Percentiles rank a stretch among this genome's conserved stretches.
These are phyloP conservation scores for Boletellus emodensis DNA, from an alignment of 768 basidiomycete species.

Conservation along the genomic window DNA sequence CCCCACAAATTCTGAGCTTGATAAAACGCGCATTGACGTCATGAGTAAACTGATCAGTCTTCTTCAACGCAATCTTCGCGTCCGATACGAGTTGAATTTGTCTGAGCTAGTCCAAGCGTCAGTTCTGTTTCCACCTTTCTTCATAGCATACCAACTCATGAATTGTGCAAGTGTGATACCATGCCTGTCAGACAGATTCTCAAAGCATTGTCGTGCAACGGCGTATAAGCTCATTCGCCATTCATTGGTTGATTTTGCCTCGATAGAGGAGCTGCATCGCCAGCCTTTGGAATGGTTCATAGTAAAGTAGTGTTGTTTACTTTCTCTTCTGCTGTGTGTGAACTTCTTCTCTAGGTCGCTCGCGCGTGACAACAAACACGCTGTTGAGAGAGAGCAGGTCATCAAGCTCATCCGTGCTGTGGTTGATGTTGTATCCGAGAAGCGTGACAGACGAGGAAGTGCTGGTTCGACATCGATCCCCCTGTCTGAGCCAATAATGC, in stretches of 20 bases:
- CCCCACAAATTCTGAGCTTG: slow-evolving; percentile 39
- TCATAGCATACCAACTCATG: slow-evolving; percentile 9
- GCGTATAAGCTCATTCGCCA: slow-evolving; percentile 85
- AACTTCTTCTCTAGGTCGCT: slow-evolving; percentile 54
- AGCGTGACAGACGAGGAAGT: slow-evolving; percentile 39
- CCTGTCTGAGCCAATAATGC: slow-evolving; percentile 72
- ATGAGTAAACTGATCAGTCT: slow-evolving; percentile 64
- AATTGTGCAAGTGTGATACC: slow-evolving; percentile 62
- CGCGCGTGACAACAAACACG: slow-evolving; percentile 77
- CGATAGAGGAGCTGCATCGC: slow-evolving; percentile 58
- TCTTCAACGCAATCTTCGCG: slow-evolving; percentile 66
- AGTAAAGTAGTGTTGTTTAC: slow-evolving; percentile 58
- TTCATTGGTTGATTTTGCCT: slow-evolving; percentile 65
- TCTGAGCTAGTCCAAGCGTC: slow-evolving; percentile 73
- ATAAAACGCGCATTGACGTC: slow-evolving; percentile 54
- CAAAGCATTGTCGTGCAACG: slow-evolving; percentile 71
- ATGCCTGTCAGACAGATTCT: slow-evolving; percentile 68
- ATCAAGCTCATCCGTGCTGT: slow-evolving; percentile 84
- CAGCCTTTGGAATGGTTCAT: slow-evolving; percentile 85
- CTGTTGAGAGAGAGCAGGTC: slow-evolving; percentile 86
- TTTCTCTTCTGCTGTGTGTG: neutral
- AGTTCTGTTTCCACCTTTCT: slow-evolving; percentile 28
- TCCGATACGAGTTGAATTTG: slow-evolving; percentile 71
- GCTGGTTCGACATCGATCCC: slow-evolving; percentile 47
- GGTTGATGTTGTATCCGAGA: slow-evolving; percentile 69